phyloP scores from a whole-genome alignment of 352 stramenopile species.

The Phytopythium chamaehyphon region DNA sequence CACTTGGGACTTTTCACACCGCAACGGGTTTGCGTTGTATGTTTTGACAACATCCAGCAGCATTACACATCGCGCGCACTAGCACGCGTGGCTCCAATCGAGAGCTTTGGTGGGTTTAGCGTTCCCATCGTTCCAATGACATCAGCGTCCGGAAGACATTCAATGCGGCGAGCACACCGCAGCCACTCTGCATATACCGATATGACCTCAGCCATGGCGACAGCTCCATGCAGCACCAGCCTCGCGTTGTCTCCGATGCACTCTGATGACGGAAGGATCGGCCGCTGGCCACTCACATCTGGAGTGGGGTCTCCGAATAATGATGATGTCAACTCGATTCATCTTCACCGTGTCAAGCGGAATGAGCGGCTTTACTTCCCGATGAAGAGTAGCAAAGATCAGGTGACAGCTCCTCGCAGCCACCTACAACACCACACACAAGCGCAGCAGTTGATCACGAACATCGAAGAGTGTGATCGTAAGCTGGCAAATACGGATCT shows the following conservation, averaged over 20 bases:
- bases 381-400: not conserved
- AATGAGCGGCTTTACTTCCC: not conserved
- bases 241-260: not conserved
- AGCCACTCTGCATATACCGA: conserved; percentile 4
- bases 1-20: conserved; percentile 48
- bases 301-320: too few relatives aligned
- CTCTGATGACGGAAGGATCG: not conserved
- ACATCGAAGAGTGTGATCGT: not conserved
- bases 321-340: conserved; percentile 4
- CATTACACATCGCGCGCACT: conserved; percentile 34
- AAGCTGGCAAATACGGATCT: conserved; percentile 14
- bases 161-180: not conserved
- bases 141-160: not conserved
- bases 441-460: not conserved
- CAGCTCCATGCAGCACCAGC: not conserved
- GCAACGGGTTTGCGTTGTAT: conserved; percentile 62
- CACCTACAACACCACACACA: not conserved
- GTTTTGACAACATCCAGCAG: conserved; percentile 55
- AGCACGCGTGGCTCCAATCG: conserved; percentile 18
- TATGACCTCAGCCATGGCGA: not conserved
- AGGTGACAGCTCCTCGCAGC: not conserved
- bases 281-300: not conserved
- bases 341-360: not conserved
- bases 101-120: not conserved
- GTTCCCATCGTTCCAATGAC: conserved; percentile 18